phyloP scores from a whole-genome alignment of 352 stramenopile genomes.

The Phytophthora brassicae region DNA sequence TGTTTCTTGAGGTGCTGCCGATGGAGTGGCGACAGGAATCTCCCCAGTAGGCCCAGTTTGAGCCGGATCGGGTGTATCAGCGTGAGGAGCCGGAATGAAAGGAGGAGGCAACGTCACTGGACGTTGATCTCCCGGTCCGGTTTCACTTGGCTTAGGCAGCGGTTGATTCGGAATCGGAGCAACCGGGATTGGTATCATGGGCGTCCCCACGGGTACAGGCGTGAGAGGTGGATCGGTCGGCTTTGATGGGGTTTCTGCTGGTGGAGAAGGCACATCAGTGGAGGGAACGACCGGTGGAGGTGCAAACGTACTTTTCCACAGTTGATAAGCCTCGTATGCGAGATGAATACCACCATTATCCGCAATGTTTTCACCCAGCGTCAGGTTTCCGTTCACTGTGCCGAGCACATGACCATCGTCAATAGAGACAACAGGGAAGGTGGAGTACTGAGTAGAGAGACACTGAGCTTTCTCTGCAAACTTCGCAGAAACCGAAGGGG shows the following conservation, averaged over 20 bases:
- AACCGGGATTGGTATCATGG: not conserved
- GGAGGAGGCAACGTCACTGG: constrained; percentile 8
- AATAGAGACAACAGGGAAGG: constrained; percentile 43
- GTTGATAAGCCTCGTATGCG: constrained; percentile 80
- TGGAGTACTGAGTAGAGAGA: constrained; percentile 61
- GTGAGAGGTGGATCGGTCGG: not conserved
- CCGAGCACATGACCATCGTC: constrained; percentile 46
- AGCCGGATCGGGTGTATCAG: constrained; percentile 5
- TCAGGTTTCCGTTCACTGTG: constrained; percentile 89
- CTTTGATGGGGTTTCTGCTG: not conserved
- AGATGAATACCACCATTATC: constrained; percentile 89
- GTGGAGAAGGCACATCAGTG: constrained; percentile 2
- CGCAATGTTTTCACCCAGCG: constrained; percentile 92
- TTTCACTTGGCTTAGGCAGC: constrained; percentile 6
- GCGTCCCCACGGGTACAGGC: not conserved
- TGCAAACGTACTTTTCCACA: constrained; percentile 40
- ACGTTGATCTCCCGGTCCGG: constrained; percentile 5
- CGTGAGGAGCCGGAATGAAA: constrained; percentile 17
- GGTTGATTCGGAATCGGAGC: not conserved
- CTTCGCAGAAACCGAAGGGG: constrained; percentile 43
- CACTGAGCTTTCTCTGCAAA: constrained; percentile 61
- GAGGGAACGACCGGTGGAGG: constrained; percentile 1
- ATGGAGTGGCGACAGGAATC: constrained; percentile 4
- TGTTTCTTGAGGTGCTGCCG: not conserved
- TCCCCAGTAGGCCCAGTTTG: constrained; percentile 9